Evolutionary conservation across 108 stramenopile species (phyloP).

Genomic region (Cyclotella cryptica): DNA sequence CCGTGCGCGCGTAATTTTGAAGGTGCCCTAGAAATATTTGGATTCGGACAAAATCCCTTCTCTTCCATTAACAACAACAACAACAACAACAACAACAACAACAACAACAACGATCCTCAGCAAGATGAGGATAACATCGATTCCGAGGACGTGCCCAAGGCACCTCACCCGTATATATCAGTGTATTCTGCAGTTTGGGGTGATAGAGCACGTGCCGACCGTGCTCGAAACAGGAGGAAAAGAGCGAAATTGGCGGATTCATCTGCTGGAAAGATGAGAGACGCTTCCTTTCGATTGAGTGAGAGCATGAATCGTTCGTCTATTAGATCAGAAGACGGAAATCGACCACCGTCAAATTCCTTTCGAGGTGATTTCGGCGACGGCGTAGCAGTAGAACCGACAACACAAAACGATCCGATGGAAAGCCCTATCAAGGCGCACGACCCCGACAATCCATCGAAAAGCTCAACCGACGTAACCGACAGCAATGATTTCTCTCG

Average conservation of each 20-base stretch:
- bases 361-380: too few relatives aligned
- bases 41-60: conserved; percentile 71
- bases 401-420: not conserved
- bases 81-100: conserved; percentile 12
- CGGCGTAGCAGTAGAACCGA: not conserved
- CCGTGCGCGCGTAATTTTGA: conserved; percentile 75
- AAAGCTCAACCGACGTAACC: not conserved
- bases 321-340: not conserved
- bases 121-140: conserved; percentile 2
- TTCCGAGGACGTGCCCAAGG: conserved; percentile 10
- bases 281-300: not conserved
- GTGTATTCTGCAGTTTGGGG: conserved; percentile 71
- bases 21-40: conserved; percentile 75
- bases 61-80: conserved; percentile 18
- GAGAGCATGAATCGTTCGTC: not conserved
- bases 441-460: not conserved
- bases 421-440: not conserved
- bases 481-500: conserved; percentile 39
- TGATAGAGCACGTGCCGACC: conserved; percentile 43
- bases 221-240: conserved; percentile 42
- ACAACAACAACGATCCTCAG: conserved; percentile 19
- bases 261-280: not conserved
- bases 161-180: conserved; percentile 56
- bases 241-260: conserved; percentile 22
- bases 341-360: too few relatives aligned